A percentile compares a stretch with the other conserved stretches of the same genome.
phyloP scores from a whole-genome alignment of 371 early-diverging fungal species.

The Mortierella sp. region DNA sequence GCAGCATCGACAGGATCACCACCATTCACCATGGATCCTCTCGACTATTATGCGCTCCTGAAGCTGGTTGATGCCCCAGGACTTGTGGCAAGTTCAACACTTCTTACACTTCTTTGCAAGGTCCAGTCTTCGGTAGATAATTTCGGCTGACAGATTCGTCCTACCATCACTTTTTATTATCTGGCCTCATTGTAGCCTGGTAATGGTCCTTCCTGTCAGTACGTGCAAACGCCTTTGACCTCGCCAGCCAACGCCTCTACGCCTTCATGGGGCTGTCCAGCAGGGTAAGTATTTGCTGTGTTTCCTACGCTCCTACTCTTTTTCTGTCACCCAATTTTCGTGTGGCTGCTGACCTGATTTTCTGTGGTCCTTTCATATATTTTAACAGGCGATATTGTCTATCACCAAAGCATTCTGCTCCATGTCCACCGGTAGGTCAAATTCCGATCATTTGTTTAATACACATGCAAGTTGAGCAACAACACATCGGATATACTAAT shows the following conservation, averaged over 20 bases:
- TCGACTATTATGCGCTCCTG: constrained; percentile 44
- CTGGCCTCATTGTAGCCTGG: constrained; percentile 43
- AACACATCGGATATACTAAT: too few species aligned
- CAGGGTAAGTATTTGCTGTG: constrained; percentile 28
- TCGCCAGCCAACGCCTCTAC: constrained; percentile 12
- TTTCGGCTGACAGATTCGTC: not conserved
- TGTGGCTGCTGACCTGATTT: too few species aligned
- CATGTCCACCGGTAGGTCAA: constrained; percentile 21
- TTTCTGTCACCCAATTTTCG: too few species aligned
- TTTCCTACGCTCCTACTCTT: too few species aligned
- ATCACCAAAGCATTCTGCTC: constrained; percentile 39
- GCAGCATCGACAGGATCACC: too few species aligned
- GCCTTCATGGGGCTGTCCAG: constrained; percentile 45
- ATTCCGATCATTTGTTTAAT: not conserved
- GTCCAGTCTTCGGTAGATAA: too few species aligned
- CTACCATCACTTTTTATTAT: not conserved
- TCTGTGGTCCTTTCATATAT: too few species aligned
- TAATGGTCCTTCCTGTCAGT: constrained; percentile 36
- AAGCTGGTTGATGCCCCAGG: constrained; percentile 49
- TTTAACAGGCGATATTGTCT: constrained; percentile 27
- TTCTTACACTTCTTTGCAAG: too few species aligned
- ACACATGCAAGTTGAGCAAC: not conserved
- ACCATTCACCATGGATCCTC: constrained; percentile 38
- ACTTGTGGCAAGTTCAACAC: constrained; percentile 26
- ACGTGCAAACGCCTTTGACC: constrained; percentile 43